Percentiles rank a stretch among this genome's conserved stretches.
phyloP scores from a whole-genome alignment of 164 flowering plant genomes.

The Sextonia rubra region DNA sequence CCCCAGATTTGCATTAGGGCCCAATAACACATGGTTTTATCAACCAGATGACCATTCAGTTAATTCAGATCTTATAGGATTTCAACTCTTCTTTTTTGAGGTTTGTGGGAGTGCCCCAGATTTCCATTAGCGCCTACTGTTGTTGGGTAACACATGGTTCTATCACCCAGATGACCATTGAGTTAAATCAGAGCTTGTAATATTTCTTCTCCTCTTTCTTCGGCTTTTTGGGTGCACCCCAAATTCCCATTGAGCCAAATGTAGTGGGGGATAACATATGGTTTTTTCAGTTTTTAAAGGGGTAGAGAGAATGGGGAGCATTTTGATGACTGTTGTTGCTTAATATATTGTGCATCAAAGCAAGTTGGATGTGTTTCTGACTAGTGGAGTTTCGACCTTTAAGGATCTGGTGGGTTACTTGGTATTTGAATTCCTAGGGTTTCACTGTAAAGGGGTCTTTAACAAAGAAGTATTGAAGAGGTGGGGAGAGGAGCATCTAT shows the following conservation, averaged over 20 bases:
- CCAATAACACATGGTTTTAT: not conserved
- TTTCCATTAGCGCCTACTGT: too few species aligned
- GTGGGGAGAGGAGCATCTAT: not conserved
- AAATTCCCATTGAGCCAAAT: too few species aligned
- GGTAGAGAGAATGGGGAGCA: not conserved
- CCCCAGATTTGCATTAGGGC: not conserved
- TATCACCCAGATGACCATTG: constrained; percentile 66
- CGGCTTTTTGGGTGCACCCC: not conserved
- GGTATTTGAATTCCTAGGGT: not conserved
- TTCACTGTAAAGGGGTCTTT: not conserved
- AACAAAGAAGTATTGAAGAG: too few species aligned
- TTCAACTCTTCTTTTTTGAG: not conserved
- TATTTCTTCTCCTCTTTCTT: constrained; percentile 13
- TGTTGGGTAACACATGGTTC: too few species aligned
- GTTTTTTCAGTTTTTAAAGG: not conserved
- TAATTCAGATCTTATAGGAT: constrained; percentile 68
- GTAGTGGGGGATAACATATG: not conserved
- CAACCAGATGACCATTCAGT: constrained; percentile 69
- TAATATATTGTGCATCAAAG: not conserved
- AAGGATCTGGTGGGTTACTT: not conserved
- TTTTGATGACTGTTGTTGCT: too few species aligned
- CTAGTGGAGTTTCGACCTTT: too few species aligned
- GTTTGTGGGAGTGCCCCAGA: not conserved
- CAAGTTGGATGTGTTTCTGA: not conserved
- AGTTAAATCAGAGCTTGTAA: constrained; percentile 73